Evolutionary conservation across 2,329 filamentous ascomycete species (phyloP).

Genomic region (Ceratocystis alfenasii): DNA sequence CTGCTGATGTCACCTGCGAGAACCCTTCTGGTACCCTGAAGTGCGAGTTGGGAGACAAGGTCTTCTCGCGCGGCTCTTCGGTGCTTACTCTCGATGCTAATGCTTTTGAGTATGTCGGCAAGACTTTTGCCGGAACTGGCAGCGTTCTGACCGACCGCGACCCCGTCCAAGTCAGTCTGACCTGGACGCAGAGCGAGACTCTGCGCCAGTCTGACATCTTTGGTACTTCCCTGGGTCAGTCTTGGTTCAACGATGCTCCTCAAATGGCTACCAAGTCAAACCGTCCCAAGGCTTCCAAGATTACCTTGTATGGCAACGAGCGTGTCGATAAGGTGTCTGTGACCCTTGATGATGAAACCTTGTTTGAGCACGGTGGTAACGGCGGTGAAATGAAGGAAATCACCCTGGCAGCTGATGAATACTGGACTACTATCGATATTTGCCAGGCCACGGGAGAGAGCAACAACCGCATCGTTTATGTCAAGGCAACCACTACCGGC

Average conservation of each 20-base stretch:
- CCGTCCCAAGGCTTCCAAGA: conserved; percentile 29
- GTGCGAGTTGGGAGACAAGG: conserved; percentile 58
- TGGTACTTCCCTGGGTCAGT: conserved; percentile 37
- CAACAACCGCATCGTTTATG: conserved; percentile 44
- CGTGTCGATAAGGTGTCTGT: conserved; percentile 42
- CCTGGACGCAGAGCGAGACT: conserved; percentile 31
- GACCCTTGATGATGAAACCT: conserved; percentile 38
- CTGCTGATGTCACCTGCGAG: conserved; percentile 38
- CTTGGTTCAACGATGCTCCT: conserved; percentile 44
- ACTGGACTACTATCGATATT: conserved; percentile 37
- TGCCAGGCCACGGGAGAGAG: conserved; percentile 39
- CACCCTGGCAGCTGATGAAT: conserved; percentile 36
- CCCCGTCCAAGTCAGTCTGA: conserved; percentile 44
- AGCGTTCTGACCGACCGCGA: conserved; percentile 52
- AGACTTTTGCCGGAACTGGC: conserved; percentile 45
- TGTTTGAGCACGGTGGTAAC: conserved; percentile 41
- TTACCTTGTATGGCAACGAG: conserved; percentile 37
- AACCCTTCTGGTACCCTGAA: conserved; percentile 43
- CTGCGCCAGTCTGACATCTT: conserved; percentile 37
- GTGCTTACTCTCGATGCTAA: conserved; percentile 37
- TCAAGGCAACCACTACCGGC: conserved; percentile 39
- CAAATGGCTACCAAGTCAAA: conserved; percentile 28
- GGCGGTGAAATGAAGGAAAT: conserved; percentile 37
- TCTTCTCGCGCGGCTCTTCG: conserved; percentile 46
- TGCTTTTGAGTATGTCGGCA: conserved; percentile 43